Percentiles rank a stretch among this genome's conserved stretches.
phyloP scores from a whole-genome alignment of 2,329 filamentous ascomycete genomes.

The Fusarium redolens region DNA sequence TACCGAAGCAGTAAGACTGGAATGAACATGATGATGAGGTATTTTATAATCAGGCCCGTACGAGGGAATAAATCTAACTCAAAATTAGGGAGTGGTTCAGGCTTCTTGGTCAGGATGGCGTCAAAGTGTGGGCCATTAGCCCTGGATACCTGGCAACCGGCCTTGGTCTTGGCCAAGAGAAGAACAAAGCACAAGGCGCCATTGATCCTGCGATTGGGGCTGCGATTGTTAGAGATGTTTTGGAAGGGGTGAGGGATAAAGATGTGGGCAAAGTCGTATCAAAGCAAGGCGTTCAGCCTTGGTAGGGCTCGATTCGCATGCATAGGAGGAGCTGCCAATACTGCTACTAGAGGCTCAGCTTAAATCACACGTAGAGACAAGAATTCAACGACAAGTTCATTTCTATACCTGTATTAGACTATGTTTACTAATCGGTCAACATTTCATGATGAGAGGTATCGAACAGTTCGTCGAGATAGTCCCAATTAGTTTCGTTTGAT shows the following conservation, averaged over 20 bases:
- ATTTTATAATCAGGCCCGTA: rapidly evolving
- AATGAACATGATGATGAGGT: not conserved
- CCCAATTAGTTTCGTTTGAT: not conserved
- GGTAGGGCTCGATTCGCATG: not conserved
- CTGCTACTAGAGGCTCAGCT: not conserved
- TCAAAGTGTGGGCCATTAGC: not conserved
- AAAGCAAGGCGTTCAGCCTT: not conserved
- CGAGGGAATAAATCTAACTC: not conserved
- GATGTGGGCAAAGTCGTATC: not conserved
- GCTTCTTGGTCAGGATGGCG: not conserved
- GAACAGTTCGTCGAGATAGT: not conserved
- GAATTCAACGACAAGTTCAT: not conserved
- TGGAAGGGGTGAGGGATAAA: not conserved
- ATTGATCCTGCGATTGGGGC: not conserved
- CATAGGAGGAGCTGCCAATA: not conserved
- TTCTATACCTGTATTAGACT: not conserved
- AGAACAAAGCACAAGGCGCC: not conserved
- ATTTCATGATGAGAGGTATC: not conserved
- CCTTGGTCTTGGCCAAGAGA: not conserved
- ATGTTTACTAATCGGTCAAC: not conserved
- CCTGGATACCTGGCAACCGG: not conserved
- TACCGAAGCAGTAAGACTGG: not conserved
- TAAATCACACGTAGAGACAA: not conserved
- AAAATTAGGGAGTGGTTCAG: not conserved
- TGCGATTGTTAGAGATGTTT: not conserved